Conservation (phyloP, 2,329 filamentous ascomycete genomes). For the Penicillium sp. region DNA sequence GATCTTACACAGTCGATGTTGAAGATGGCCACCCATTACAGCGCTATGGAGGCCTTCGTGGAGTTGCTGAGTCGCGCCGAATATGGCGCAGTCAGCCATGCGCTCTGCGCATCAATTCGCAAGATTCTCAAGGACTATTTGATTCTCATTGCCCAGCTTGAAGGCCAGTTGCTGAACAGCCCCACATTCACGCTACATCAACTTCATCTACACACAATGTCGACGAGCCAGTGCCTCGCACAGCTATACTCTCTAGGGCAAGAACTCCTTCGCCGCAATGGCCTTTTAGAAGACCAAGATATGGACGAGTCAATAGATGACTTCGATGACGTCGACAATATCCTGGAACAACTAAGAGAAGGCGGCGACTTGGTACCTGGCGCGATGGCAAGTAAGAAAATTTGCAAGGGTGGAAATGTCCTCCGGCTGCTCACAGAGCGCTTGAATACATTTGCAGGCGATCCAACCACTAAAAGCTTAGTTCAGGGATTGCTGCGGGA, state of each 20-base stretch:
- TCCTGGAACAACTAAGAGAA: slow-evolving; percentile 84
- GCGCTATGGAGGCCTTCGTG: slow-evolving; percentile 85
- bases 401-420: slow-evolving; percentile 97
- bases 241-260: slow-evolving; percentile 86
- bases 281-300: slow-evolving; percentile 70
- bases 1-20: slow-evolving; percentile 88
- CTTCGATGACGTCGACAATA: slow-evolving; percentile 85
- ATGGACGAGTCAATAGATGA: slow-evolving; percentile 70
- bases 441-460: slow-evolving; percentile 86
- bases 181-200: slow-evolving; percentile 88
- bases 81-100: slow-evolving; percentile 93
- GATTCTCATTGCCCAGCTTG: slow-evolving; percentile 86
- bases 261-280: slow-evolving; percentile 85
- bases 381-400: slow-evolving; percentile 80
- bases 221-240: slow-evolving; percentile 85
- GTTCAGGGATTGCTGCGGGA: slow-evolving; percentile 82
- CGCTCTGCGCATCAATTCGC: slow-evolving; percentile 90
- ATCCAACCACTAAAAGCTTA: slow-evolving; percentile 80
- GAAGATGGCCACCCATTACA: slow-evolving; percentile 91
- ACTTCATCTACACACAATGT: slow-evolving; percentile 85
- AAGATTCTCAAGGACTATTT: slow-evolving; percentile 92
- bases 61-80: slow-evolving; percentile 92
- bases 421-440: slow-evolving; percentile 81
- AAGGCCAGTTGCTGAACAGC: slow-evolving; percentile 88
- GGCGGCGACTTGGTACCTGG: slow-evolving; percentile 79